Conservation (phyloP, 2,329 filamentous ascomycete species). For the Aspergillus arachidicola region DNA sequence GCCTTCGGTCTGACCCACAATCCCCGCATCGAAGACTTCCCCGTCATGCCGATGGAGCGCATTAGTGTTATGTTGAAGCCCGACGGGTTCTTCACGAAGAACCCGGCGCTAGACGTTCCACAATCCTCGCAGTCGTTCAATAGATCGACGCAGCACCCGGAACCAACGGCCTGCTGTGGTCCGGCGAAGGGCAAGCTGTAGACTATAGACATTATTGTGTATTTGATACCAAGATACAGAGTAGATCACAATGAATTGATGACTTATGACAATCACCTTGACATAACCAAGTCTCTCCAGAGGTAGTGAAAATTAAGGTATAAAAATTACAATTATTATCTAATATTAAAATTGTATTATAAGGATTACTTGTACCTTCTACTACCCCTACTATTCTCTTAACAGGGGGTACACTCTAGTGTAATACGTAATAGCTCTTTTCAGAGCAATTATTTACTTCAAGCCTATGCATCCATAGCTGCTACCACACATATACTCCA, state of each 20-base stretch:
- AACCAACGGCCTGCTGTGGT: constrained; percentile 28
- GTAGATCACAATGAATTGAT: background rate
- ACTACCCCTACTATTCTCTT: no score
- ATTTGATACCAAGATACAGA: background rate
- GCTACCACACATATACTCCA: no score
- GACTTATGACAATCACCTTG: background rate
- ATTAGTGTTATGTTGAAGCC: constrained; percentile 52
- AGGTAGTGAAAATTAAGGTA: no score
- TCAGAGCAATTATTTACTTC: no score
- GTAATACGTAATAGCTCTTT: no score
- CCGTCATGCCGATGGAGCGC: constrained; percentile 68
- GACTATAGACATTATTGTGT: background rate
- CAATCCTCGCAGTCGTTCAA: constrained; percentile 46
- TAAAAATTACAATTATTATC: no score
- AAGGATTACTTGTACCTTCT: no score
- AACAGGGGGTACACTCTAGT: no score
- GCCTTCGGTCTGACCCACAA: constrained; percentile 64
- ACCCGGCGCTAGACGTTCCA: constrained; percentile 53
- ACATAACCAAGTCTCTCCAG: no score
- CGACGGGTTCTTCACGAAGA: constrained; percentile 55
- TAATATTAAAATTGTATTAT: no score
- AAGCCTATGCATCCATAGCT: no score
- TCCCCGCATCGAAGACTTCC: constrained; percentile 67
- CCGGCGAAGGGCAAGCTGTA: background rate
- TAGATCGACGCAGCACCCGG: constrained; percentile 40